Base-by-base conservation (phyloP, 371 early-diverging fungal species). In the Circinella umbellata region DNA sequence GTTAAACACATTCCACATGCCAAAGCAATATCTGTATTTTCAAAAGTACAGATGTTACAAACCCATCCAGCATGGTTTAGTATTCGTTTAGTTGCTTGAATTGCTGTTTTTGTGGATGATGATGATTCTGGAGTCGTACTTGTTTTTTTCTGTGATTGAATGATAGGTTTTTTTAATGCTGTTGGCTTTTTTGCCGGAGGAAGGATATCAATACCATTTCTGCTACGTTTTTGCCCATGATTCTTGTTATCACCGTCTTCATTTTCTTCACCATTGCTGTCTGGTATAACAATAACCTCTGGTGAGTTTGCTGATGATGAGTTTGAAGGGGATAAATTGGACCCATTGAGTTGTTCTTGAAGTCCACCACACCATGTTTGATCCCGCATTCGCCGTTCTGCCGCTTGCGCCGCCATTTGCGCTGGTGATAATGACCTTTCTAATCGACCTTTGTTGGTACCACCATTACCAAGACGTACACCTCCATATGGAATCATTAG, bases 331-430 rank as follows among this genome's bases (percentile, higher is more conserved):
- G 27, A 11, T n/a, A 57, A 15, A 27, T 3, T 60, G 15, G 48
- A 53, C 8, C 11, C 20, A 48, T 37, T 60, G 0, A 59, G 65
- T 17, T 68, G 71, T 42, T 71, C 67, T 54, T 74, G 73, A 20
- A 49, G 27, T 38, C 83, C 83, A n/a, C 87, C 90, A 70, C 90
- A 90, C 88, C 89, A 89, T 4, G 80, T 65, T 17, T 77, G 61
- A 70, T 89, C 91, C 67, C 63, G 61, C 54, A 75, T 64, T 36
- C 91, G 73, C 53, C 84, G 73, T 69, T 88, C 86, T 4, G 91
- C 91, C 13, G 88, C 89, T 64, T 63, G 60, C 3, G 87, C 88
- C 3, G 89, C 89, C 77, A 86, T 59, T 54, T 76, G 70, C 18
- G 65, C 64, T 38, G 81, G 80, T 55, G 76, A 68, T 20, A 72